Evolutionary conservation across 2,329 filamentous ascomycete species (phyloP).

Genomic region (Trichophyton schoenleinii): DNA sequence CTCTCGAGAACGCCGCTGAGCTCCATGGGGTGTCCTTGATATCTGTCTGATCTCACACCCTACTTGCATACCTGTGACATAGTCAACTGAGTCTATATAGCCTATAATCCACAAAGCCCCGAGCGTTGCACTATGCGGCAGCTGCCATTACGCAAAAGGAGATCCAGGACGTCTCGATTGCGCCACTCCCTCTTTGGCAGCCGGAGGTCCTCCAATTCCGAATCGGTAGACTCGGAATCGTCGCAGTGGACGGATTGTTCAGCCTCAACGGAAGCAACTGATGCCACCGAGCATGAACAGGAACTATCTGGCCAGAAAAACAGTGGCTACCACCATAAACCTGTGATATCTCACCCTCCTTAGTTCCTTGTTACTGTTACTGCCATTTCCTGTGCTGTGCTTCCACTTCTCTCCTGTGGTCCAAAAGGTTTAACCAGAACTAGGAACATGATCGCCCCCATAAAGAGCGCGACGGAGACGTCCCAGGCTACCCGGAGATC

Average conservation of each 20-base stretch:
- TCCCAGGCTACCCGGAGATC: background rate
- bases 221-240: background rate
- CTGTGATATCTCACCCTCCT: background rate
- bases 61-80: background rate
- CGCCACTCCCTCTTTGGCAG: background rate
- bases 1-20: background rate
- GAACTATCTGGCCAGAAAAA: background rate
- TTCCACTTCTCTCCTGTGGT: background rate
- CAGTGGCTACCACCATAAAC: background rate
- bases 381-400: background rate
- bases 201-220: background rate
- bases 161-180: background rate
- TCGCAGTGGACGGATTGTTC: background rate
- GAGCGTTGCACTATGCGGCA: background rate
- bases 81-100: background rate
- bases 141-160: background rate
- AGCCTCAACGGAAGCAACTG: background rate
- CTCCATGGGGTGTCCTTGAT: too few species aligned
- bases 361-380: background rate
- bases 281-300: background rate
- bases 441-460: background rate
- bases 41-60: background rate
- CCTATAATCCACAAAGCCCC: background rate
- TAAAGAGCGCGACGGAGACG: background rate
- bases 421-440: background rate